Evolutionary conservation across 495 filamentous ascomycete genomes (phyloP).

Genomic region (Lepraria neglecta): DNA sequence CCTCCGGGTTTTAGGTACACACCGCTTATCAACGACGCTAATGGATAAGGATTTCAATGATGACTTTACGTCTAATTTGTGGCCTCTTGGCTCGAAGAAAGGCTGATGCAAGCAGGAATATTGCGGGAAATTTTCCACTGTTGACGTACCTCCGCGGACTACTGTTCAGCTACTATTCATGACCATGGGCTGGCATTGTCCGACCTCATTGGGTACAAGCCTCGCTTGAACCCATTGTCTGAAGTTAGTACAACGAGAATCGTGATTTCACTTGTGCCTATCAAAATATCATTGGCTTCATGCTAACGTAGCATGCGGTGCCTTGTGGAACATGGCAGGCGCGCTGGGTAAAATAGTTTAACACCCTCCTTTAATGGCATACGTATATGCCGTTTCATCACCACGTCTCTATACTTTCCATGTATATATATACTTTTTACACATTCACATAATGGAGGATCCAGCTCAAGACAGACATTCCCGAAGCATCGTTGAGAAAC

Average conservation of each 20-base stretch:
- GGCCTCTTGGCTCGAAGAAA: neutral
- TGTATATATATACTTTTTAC: neutral
- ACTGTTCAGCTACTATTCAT: neutral
- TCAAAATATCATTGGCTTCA: neutral
- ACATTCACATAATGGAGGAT: slow-evolving; percentile 24
- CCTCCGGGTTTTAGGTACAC: neutral
- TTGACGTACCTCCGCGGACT: slow-evolving; percentile 1
- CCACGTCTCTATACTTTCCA: neutral
- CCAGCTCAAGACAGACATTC: slow-evolving; percentile 23
- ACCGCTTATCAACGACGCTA: slow-evolving; percentile 13
- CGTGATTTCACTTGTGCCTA: neutral
- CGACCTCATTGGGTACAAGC: neutral
- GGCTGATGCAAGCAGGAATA: neutral
- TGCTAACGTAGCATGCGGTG: neutral
- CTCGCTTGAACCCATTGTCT: neutral
- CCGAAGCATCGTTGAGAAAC: slow-evolving; percentile 17
- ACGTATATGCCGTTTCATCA: neutral
- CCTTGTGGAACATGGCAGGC: neutral
- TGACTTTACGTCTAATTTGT: neutral
- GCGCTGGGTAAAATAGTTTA: neutral
- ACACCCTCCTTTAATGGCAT: neutral
- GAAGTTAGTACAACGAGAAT: neutral
- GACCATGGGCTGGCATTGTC: neutral
- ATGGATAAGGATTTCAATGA: slow-evolving; percentile 13
- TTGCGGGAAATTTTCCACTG: neutral